Evolutionary conservation across 257 asterid genomes (phyloP), one percentile per base, ranked within the genome.

Genomic region (Capsicum rhomboideum): DNA sequence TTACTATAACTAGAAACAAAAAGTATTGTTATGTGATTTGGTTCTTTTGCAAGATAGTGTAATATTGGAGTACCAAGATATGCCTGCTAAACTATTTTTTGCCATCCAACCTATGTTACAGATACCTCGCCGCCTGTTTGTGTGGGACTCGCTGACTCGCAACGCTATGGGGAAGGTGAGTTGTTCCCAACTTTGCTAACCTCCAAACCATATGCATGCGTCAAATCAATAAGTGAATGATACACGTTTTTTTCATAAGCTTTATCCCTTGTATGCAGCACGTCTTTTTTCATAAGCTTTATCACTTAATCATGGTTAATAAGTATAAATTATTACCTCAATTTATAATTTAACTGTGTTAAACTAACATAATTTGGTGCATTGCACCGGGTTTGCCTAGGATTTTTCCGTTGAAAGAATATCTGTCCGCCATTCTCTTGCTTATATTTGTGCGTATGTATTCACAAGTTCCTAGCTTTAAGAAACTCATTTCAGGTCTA

Each of bases 101-200:
- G 40, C 56, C 50, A 52, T 54, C 82, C 49, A 40, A 21, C 11
- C 31, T 85, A 64, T 83, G 29, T 46, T 74, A 52, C 92, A 94
- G 98, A 88, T 95, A 79, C 98, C 99, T 10, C 93, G 94, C 21
- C 93, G 90, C 64, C 86, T 95, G 82, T 56, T 92, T 23, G 34
- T 95, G 31, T 94, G 97, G 98, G 97, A 94, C 21, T 86, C 97
- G 4, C 84, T 95, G 88, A 97, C 99, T 56, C 96, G 97, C 50
- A 95, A 95, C 81, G 98, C 99, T n/a, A 95, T 95, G 99, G 99
- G 98, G 87, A 95, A 95, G 94, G 99, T 94, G 84, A 85, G 69
- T 61, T 61, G 69, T 61, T 26, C 69, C 4, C 6, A 61, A 23
- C 37, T 34, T 5, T 23, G 69, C 17, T 61, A 61, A 61, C 37